These are phyloP conservation scores for Kodamaea sagamina DNA, from an alignment of 805 yeast genomes.

Conservation along the genomic window DNA sequence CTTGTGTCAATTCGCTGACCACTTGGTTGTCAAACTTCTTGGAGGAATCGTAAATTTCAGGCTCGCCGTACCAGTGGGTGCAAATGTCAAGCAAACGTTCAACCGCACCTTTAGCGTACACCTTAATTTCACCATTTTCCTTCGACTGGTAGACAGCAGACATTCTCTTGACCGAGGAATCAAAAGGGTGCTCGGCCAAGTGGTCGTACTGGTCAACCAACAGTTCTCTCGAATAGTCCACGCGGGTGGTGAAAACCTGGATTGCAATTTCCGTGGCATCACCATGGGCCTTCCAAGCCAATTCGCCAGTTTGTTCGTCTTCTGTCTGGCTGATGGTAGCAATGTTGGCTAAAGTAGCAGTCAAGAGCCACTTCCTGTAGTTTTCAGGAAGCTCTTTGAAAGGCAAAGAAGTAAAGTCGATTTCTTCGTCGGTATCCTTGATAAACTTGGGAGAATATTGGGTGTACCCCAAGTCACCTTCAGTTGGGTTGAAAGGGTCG, in stretches of 20 bases:
- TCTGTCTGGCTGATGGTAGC: conserved; percentile 59
- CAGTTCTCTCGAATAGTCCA: conserved; percentile 48
- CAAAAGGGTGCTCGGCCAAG: conserved; percentile 70
- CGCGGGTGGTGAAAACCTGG: conserved; percentile 70
- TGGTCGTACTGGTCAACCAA: conserved; percentile 35
- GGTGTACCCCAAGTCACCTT: conserved; percentile 48
- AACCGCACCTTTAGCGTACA: conserved; percentile 74
- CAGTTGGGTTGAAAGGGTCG: conserved; percentile 65
- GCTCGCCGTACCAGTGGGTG: conserved; percentile 49
- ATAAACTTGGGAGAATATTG: conserved; percentile 39
- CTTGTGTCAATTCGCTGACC: conserved; percentile 37
- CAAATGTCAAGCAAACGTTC: conserved; percentile 66
- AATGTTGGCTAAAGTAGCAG: conserved; percentile 79
- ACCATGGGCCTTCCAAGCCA: conserved; percentile 75
- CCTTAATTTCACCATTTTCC: conserved; percentile 24
- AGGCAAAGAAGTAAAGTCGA: conserved; percentile 24
- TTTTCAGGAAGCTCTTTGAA: conserved; percentile 20
- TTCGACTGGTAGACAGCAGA: conserved; percentile 51
- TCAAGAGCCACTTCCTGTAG: conserved; percentile 54
- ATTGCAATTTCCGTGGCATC: conserved; percentile 91
- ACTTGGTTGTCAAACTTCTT: conserved; percentile 20
- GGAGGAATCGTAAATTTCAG: conserved; percentile 22
- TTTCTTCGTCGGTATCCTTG: conserved; percentile 38
- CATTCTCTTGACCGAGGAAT: conserved; percentile 74
- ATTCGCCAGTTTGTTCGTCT: conserved; percentile 38